Evolutionary conservation across 768 basidiomycete species (phyloP).

Genomic region (Galerina marginata): DNA sequence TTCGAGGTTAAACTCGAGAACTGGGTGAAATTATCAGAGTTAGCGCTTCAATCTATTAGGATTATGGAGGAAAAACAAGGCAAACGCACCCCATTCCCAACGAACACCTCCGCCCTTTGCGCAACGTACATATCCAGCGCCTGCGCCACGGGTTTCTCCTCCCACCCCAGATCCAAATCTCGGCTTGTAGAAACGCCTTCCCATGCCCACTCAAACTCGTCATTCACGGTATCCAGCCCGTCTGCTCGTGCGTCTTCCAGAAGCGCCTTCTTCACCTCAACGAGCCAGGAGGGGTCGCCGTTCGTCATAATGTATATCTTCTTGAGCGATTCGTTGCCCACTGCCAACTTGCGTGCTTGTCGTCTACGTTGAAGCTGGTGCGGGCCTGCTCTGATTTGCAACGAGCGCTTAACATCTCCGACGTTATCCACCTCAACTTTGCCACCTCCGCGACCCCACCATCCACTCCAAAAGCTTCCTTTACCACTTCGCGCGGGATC

Average conservation of each 20-base stretch:
- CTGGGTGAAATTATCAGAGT: conserved; percentile 18
- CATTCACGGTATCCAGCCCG: too few species aligned
- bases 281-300: conserved; percentile 54
- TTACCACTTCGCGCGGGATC: background rate
- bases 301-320: conserved; percentile 72
- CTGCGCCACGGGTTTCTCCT: conserved; percentile 61
- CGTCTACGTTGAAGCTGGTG: background rate
- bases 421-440: too few species aligned
- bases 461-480: too few species aligned
- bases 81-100: conserved; percentile 72
- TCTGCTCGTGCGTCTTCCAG: conserved; percentile 9
- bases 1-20: conserved; percentile 45
- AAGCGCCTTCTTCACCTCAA: conserved; percentile 30
- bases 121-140: conserved; percentile 74
- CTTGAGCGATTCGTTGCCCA: conserved; percentile 34
- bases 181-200: conserved; percentile 56
- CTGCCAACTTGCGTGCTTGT: background rate
- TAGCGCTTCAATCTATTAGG: background rate
- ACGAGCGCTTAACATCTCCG: background rate
- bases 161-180: conserved; percentile 57
- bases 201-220: conserved; percentile 42
- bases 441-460: too few species aligned
- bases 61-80: background rate
- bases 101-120: conserved; percentile 63
- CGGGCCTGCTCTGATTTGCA: background rate